phyloP scores from a whole-genome alignment of 768 basidiomycete genomes.

The Auriculariales sp. region DNA sequence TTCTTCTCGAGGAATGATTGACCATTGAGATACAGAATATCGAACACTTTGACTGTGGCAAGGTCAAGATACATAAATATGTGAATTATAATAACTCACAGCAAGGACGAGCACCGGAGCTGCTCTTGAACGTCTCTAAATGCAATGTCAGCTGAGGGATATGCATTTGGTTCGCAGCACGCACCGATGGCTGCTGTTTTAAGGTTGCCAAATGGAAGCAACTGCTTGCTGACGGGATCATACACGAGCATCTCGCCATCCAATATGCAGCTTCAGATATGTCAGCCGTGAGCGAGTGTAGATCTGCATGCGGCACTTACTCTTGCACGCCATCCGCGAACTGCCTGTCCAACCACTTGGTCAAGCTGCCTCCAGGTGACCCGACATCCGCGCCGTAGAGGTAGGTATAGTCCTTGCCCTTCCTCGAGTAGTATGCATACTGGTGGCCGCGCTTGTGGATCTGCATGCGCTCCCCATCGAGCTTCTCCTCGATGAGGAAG shows the following conservation, averaged over 20 bases:
- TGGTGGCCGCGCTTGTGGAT: constrained; percentile 84
- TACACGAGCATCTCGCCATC: constrained; percentile 99
- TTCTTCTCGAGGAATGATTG: constrained; percentile 59
- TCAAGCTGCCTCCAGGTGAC: constrained; percentile 64
- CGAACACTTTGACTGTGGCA: constrained; percentile 92
- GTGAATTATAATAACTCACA: constrained; percentile 37
- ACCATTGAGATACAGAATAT: constrained; percentile 82
- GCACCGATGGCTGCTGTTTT: constrained; percentile 84
- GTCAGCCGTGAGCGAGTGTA: constrained; percentile 6
- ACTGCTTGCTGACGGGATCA: constrained; percentile 81
- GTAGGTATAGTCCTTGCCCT: constrained; percentile 83
- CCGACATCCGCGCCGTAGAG: constrained; percentile 71
- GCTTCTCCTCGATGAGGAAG: constrained; percentile 92
- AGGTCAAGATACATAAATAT: not conserved
- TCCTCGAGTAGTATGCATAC: constrained; percentile 87
- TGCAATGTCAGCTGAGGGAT: too few species aligned
- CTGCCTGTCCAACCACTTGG: constrained; percentile 65
- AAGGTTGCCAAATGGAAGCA: constrained; percentile 83
- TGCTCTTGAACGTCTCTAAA: constrained; percentile 47
- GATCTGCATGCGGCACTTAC: constrained; percentile 29
- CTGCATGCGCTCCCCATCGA: constrained; percentile 95
- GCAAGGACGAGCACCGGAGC: constrained; percentile 73
- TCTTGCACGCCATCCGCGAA: constrained; percentile 68
- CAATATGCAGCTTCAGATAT: constrained; percentile 58
- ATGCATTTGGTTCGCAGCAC: too few species aligned